Evolutionary conservation across 2,329 filamentous ascomycete species (phyloP).

Genomic region (Pestalotiopsis sp.): DNA sequence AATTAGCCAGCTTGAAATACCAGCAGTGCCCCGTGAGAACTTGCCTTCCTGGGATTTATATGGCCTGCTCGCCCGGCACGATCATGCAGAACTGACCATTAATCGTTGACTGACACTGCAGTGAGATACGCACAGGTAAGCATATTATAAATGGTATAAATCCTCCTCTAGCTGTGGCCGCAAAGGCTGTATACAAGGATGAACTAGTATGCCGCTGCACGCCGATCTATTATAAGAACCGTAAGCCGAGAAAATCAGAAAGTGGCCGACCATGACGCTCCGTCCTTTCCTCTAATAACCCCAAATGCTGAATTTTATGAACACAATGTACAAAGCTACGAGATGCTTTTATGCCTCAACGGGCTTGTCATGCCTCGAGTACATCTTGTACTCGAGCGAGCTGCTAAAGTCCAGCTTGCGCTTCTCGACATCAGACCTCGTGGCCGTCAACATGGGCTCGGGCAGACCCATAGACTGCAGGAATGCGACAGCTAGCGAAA

Average conservation of each 20-base stretch:
- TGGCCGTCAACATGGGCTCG: slow-evolving; percentile 58
- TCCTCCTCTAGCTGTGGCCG: neutral
- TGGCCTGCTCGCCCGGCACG: too few relatives aligned
- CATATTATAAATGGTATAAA: neutral
- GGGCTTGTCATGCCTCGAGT: slow-evolving; percentile 61
- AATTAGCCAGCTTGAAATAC: too few relatives aligned
- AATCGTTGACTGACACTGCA: neutral
- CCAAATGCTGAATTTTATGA: slow-evolving; percentile 7
- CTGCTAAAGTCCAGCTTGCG: slow-evolving; percentile 61
- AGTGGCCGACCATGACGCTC: slow-evolving; percentile 1
- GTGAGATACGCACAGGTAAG: neutral
- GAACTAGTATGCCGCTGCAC: slow-evolving; percentile 1
- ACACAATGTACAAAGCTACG: slow-evolving; percentile 1
- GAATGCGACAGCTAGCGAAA: slow-evolving; percentile 53
- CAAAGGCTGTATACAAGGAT: neutral
- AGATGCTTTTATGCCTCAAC: slow-evolving; percentile 34
- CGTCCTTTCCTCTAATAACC: neutral
- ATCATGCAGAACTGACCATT: too few relatives aligned
- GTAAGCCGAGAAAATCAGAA: neutral
- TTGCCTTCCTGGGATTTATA: too few relatives aligned
- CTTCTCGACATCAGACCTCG: slow-evolving; percentile 62
- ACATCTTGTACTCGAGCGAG: slow-evolving; percentile 63
- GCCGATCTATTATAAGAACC: slow-evolving; percentile 5
- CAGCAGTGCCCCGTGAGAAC: too few relatives aligned
- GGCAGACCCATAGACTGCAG: slow-evolving; percentile 69